Evolutionary conservation across 78 protist species (phyloP).

Genomic region (Mastigamoeba balamuthi): DNA sequence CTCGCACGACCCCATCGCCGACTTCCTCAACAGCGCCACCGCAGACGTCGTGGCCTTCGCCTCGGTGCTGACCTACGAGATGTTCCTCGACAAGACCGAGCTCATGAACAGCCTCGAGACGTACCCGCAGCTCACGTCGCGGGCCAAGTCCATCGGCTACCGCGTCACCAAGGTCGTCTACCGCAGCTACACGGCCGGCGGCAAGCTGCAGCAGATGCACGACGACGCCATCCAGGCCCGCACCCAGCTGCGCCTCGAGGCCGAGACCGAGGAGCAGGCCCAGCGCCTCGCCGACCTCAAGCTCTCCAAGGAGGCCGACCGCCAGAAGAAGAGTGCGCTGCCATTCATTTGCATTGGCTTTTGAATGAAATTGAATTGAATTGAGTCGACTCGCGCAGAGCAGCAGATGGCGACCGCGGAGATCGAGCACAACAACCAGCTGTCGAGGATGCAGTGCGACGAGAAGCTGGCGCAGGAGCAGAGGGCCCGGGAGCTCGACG

Average conservation of each 20-base stretch:
- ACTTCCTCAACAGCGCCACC: neutral
- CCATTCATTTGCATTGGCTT: too few species aligned
- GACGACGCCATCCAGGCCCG: slow-evolving; percentile 9
- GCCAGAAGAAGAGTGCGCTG: neutral
- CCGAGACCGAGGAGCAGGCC: slow-evolving; percentile 2
- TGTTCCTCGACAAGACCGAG: neutral
- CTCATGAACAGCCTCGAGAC: neutral
- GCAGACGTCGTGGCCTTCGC: slow-evolving; percentile 13
- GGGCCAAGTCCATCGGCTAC: slow-evolving; percentile 3
- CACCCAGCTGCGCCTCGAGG: slow-evolving; percentile 1
- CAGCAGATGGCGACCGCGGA: neutral
- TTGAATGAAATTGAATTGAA: too few species aligned
- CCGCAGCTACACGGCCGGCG: slow-evolving; percentile 6
- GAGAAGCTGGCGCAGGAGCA: neutral
- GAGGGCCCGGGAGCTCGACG: neutral
- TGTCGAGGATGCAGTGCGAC: neutral
- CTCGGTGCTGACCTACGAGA: neutral
- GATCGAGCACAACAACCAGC: neutral
- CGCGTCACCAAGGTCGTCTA: slow-evolving; percentile 1
- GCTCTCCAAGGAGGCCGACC: neutral
- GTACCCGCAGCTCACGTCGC: neutral
- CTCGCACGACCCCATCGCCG: slow-evolving; percentile 11
- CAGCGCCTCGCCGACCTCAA: neutral
- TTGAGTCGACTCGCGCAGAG: neutral
- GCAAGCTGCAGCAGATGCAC: slow-evolving; percentile 17